phyloP scores from a whole-genome alignment of 257 asterid genomes.

The Solanum sitiens region DNA sequence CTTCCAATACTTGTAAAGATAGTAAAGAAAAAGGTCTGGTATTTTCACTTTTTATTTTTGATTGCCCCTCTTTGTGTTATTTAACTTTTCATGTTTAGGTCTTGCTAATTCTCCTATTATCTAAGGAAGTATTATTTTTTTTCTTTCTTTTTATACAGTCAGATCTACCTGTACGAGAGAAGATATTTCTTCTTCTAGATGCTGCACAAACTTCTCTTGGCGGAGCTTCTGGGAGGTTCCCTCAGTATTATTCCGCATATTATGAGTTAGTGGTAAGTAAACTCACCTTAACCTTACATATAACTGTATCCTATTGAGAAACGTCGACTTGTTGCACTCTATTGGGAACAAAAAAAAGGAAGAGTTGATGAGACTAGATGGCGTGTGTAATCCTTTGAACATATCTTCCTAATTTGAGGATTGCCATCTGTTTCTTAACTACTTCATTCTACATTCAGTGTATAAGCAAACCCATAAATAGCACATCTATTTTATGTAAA shows the following conservation, averaged over 20 bases:
- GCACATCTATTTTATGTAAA: not conserved
- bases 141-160: constrained; percentile 34
- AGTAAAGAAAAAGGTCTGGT: constrained; percentile 79
- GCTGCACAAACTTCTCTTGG: constrained; percentile 97
- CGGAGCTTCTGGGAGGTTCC: constrained; percentile 87
- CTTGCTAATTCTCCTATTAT: not conserved
- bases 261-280: constrained; percentile 88
- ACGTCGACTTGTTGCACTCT: not conserved
- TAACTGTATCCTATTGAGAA: not conserved
- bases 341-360: not conserved
- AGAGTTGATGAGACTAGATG: not conserved
- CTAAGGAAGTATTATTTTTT: constrained; percentile 7
- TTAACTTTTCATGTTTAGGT: not conserved
- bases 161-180: constrained; percentile 71
- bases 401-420: not conserved
- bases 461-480: not conserved
- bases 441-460: not conserved
- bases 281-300: not conserved
- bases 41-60: not conserved
- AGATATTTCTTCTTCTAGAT: constrained; percentile 81
- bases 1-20: constrained; percentile 80
- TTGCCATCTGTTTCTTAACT: not conserved
- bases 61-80: not conserved
- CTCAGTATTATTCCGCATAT: constrained; percentile 82
- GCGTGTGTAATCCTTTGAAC: not conserved